phyloP scores from a whole-genome alignment of 176 grass and related monocot genomes.

The Bromus sterilis region DNA sequence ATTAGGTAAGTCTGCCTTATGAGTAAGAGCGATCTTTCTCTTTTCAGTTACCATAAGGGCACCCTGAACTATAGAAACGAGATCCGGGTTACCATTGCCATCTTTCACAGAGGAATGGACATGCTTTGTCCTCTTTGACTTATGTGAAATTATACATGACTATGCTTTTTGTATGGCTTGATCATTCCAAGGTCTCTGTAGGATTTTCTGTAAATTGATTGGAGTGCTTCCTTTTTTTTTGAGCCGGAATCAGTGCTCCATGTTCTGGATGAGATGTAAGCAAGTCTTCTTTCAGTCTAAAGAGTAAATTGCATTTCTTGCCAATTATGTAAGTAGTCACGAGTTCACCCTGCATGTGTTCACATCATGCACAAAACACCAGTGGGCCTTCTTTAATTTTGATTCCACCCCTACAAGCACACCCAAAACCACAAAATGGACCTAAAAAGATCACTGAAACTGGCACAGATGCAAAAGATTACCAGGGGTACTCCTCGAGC shows the following conservation, averaged over 20 bases:
- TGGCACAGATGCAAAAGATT: background rate
- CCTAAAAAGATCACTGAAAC: background rate
- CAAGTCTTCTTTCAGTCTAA: background rate
- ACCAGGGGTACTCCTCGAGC: background rate
- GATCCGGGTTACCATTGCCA: background rate
- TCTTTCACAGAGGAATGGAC: background rate
- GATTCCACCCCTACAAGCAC: background rate
- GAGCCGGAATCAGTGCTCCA: background rate
- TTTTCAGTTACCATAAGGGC: background rate
- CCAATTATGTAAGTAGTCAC: background rate
- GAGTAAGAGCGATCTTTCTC: background rate
- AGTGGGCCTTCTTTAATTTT: background rate
- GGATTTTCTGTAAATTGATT: background rate
- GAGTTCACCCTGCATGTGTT: background rate
- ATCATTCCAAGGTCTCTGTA: background rate
- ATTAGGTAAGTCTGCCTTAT: constrained; percentile 44
- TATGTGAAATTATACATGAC: background rate
- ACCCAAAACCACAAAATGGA: background rate
- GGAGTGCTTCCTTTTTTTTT: background rate
- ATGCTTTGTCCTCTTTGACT: background rate
- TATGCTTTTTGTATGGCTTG: background rate
- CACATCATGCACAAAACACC: background rate
- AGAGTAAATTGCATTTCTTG: background rate
- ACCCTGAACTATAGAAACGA: background rate
- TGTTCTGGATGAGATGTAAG: background rate